Percentiles rank a stretch among this genome's conserved stretches.
Conservation (phyloP, 2,329 filamentous ascomycete species). For the Ascocoryne sarcoides region DNA sequence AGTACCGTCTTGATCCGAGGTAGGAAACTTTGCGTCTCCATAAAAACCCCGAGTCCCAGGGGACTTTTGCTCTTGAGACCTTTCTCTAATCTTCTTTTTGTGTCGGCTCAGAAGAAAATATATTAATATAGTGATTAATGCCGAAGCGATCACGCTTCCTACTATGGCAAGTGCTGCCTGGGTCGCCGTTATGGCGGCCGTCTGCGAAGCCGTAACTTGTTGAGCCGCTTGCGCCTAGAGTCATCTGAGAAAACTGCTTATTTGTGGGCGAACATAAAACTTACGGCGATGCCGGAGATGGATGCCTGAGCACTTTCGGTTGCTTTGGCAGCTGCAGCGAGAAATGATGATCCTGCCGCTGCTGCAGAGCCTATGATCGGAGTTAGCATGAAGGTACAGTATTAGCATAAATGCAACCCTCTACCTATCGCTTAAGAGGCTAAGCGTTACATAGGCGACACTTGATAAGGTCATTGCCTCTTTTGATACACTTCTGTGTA, state of each 20-base stretch:
- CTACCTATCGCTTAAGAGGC: too few relatives aligned
- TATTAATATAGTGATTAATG: constrained; percentile 32
- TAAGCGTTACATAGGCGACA: too few relatives aligned
- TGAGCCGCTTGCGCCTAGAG: constrained; percentile 18
- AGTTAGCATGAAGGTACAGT: constrained; percentile 3
- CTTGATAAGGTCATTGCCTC: too few relatives aligned
- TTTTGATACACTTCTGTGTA: too few relatives aligned
- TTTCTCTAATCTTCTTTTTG: constrained; percentile 14
- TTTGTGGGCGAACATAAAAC: constrained; percentile 1
- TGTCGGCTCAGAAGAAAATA: constrained; percentile 32
- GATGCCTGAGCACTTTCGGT: constrained; percentile 15
- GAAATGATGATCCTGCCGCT: constrained; percentile 23
- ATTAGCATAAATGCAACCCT: too few relatives aligned
- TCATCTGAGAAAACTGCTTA: constrained; percentile 1
- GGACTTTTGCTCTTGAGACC: constrained; percentile 6
- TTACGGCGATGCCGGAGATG: constrained; percentile 16
- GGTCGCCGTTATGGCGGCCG: constrained; percentile 33
- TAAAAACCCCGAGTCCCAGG: constrained; percentile 8
- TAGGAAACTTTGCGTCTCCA: constrained; percentile 16
- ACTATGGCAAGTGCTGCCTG: constrained; percentile 36
- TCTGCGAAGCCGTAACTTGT: constrained; percentile 26
- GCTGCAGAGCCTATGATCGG: constrained; percentile 21
- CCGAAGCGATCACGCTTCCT: constrained; percentile 34
- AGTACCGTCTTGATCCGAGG: constrained; percentile 13
- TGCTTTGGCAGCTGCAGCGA: constrained; percentile 20